Evolutionary conservation across 2,329 filamentous ascomycete genomes (phyloP), one percentile per base, ranked within the genome.

Genomic region (Colletotrichum sp.): DNA sequence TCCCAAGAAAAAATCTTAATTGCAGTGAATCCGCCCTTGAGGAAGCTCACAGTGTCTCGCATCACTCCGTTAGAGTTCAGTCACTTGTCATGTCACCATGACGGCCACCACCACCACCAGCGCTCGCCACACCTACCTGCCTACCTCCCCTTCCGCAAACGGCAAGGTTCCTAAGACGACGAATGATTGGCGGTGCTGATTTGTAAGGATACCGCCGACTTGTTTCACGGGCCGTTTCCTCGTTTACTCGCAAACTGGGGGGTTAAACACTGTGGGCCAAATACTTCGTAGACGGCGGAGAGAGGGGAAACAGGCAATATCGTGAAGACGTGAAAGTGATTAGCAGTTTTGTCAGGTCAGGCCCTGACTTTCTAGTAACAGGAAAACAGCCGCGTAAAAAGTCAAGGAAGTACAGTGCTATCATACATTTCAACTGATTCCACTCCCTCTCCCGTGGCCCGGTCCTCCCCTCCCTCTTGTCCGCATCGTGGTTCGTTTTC

Each of bases 1-100:
- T n/a, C 30, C 5, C 59, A 30, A 62, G 59, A 27, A 32, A 34
- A 30, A 62, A 22, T 49, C 44, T 49, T 49, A 22, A 49, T n/a
- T 49, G 44, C 19, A 22, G 19, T 11, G n/a, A 36, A 59, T 29
- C 65, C 65, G 44, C 52, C 63, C 64, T 39, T 19, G 49, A 68
- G 65, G 34, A 63, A 70, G 57, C 57, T 62, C 68, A 63, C 19
- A 59, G 72, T 72, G 69, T 75, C 73, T 75, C 73, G 39, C 70
- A 75, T 76, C 39, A 16, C 71, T 32, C 22, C 61, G 22, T 73
- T 76, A 72, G 44, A 73, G 73, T 76, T 76, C 44, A 76, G 59
- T 73, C 70, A 76, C 73, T 72, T 64, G 73, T 76, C 70, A 76
- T 69, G 70, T 72, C 72, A 52, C 63, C 32, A 30, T 72, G 69